Conservation (phyloP, 2,329 filamentous ascomycete species). For the Harringtonia lauricola region DNA sequence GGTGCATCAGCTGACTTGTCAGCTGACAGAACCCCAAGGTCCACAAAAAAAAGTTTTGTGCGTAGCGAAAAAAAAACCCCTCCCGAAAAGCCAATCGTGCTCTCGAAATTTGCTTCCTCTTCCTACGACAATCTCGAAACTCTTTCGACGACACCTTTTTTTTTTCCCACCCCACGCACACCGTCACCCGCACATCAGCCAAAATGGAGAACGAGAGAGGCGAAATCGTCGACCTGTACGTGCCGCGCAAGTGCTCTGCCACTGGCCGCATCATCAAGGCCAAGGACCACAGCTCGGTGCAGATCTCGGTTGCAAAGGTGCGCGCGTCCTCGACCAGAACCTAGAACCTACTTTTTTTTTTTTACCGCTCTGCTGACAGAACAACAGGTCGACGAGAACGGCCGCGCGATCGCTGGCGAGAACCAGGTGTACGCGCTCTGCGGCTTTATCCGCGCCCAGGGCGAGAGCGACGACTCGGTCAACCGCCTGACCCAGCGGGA, state of each 20-base stretch:
- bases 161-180: constrained; percentile 1
- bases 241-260: constrained; percentile 97
- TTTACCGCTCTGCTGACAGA: neutral
- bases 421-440: constrained; percentile 96
- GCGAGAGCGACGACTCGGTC: constrained; percentile 92
- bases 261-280: constrained; percentile 99
- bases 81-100: constrained; percentile 1
- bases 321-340: neutral
- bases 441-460: constrained; percentile 95
- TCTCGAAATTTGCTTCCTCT: neutral
- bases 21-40: constrained; percentile 6
- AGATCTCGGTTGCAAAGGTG: constrained; percentile 84
- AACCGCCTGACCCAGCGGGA: constrained; percentile 95
- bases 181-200: constrained; percentile 19
- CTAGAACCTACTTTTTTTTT: neutral
- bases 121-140: neutral
- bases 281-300: constrained; percentile 98
- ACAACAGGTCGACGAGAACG: constrained; percentile 81
- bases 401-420: constrained; percentile 84
- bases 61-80: constrained; percentile 7
- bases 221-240: constrained; percentile 43
- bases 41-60: constrained; percentile 9
- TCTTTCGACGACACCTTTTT: neutral
- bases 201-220: constrained; percentile 96
- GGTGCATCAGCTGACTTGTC: constrained; percentile 19